Evolutionary conservation across 306 rosid genomes (phyloP).

Genomic region (Prinsepia uniflora): DNA sequence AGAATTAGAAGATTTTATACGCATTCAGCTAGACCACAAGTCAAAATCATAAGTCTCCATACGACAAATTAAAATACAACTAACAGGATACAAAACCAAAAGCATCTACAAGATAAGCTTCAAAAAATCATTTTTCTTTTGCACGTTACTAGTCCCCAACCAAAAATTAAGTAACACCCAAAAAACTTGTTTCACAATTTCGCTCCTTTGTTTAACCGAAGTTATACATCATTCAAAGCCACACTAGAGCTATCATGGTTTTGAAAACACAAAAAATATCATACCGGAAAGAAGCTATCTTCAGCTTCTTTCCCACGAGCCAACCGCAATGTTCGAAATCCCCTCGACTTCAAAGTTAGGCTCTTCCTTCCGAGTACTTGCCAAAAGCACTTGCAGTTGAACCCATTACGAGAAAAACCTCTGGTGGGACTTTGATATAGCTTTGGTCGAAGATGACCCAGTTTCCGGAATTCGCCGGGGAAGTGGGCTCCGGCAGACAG

Average conservation of each 20-base stretch:
- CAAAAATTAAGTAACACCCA: background rate
- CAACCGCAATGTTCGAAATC: conserved; percentile 25
- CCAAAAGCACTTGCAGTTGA: conserved; percentile 29
- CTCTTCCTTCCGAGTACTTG: conserved; percentile 17
- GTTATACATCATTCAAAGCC: background rate
- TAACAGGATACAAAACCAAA: background rate
- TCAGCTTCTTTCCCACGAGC: conserved; percentile 67
- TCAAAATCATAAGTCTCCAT: background rate
- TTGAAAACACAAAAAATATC: background rate
- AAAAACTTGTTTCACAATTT: background rate
- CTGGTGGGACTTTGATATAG: conserved; percentile 26
- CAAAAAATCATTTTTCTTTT: background rate
- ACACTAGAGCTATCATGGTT: background rate
- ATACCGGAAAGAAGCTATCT: conserved; percentile 57
- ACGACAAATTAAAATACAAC: background rate
- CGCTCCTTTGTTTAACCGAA: background rate
- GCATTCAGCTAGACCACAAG: background rate
- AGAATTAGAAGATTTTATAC: background rate
- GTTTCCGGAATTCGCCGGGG: conserved; percentile 27
- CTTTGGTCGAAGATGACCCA: conserved; percentile 31
- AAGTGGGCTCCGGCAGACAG: conserved; percentile 33
- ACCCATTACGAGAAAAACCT: conserved; percentile 25
- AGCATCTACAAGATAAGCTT: background rate
- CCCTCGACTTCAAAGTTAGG: conserved; percentile 27
- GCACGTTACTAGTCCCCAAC: too few species aligned